Evolutionary conservation across 768 basidiomycete species (phyloP), one percentile per base, ranked within the genome.

Genomic region (Pleurotus djamor): DNA sequence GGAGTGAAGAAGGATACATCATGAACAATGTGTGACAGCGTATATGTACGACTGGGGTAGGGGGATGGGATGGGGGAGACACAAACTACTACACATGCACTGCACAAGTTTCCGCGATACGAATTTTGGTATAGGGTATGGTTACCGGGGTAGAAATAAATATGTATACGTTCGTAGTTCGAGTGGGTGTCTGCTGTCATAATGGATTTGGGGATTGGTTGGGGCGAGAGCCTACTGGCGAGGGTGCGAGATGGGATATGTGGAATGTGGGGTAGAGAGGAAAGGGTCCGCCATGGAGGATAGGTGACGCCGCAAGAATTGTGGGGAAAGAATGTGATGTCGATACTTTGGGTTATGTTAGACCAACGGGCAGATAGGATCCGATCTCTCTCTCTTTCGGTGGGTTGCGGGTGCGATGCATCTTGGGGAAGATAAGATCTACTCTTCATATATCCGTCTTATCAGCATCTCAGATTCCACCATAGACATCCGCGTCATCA

Each of bases 51-150:
- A 56, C 9, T 41, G 38, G 38, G 9, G 21, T 28, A 54, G 52
- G 52, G 41, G 41, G 41, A n/a, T 54, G 38, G 36, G 37, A 56
- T 56, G 54, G 37, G 44, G n/a, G 52, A 54, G 54, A 44, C 54
- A 38, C 21, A 44, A 35, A 56, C 54, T 17, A 56, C 54, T 37
- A 56, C 54, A 54, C 16, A 56, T 56, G n/a, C 21, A 17, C 38
- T 36, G 38, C 16, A 56, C 21, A 28, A 28, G 21, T 28, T 28
- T 28, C 38, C n/a, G 21, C 34, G 49, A 50, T 50, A 50, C 49
- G 49, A 50, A 50, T 50, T 56, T 56, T 56, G 54, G 54, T 56
- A 56, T 56, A 56, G 37, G 41, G 41, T 32, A 56, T 56, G 14
- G 36, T 56, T 50, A 32, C 36, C 54, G 36, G 28, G 52, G 38